Evolutionary conservation across 1,284 basidiomycete genomes (phyloP).

Genomic region (Erythrobasidium hasegawianum): DNA sequence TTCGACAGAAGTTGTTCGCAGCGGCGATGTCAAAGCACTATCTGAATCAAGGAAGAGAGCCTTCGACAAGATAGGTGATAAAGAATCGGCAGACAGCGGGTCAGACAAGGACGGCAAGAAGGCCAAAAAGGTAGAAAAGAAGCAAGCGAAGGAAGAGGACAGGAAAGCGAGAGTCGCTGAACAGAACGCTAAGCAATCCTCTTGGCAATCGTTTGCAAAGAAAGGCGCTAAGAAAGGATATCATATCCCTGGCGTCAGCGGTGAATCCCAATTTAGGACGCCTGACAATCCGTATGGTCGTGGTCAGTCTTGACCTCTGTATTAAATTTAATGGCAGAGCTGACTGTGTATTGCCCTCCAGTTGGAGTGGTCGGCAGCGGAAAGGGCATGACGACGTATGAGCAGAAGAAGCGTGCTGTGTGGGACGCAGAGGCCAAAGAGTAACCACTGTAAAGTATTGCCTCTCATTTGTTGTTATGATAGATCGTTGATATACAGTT

Average conservation of each 20-base stretch:
- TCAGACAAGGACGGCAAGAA: conserved; percentile 50
- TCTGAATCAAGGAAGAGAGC: conserved; percentile 43
- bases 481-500: too few relatives aligned
- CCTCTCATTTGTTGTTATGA: too few relatives aligned
- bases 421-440: conserved; percentile 1
- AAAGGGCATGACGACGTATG: conserved; percentile 80
- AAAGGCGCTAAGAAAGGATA: conserved; percentile 91
- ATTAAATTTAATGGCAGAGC: conserved; percentile 37
- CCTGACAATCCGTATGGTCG: conserved; percentile 86
- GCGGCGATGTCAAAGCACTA: conserved; percentile 46
- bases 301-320: conserved; percentile 57
- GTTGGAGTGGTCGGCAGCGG: conserved; percentile 91
- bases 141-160: conserved; percentile 96
- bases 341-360: conserved; percentile 31
- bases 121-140: conserved; percentile 89
- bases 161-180: conserved; percentile 77
- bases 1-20: conserved; percentile 81
- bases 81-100: conserved; percentile 12
- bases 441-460: too few relatives aligned
- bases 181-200: conserved; percentile 78
- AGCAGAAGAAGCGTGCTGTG: conserved; percentile 37
- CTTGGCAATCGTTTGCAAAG: conserved; percentile 97
- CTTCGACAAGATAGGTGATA: conserved; percentile 31
- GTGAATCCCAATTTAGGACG: conserved; percentile 92
- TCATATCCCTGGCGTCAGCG: conserved; percentile 62